Conservation (phyloP, 2,329 filamentous ascomycete genomes). For the Geosmithia putterillii region DNA sequence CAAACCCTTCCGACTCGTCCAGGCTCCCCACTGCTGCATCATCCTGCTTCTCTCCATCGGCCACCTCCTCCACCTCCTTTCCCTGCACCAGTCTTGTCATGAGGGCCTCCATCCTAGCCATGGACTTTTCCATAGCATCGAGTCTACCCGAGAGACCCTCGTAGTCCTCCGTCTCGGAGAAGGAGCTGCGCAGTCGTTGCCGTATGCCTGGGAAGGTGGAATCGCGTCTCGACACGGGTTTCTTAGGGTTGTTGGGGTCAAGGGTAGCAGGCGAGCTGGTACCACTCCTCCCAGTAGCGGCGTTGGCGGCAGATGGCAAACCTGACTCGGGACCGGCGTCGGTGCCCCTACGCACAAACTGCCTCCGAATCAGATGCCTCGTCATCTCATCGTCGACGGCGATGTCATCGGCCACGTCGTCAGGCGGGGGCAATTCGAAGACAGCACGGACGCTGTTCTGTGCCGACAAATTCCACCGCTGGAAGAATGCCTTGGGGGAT, state of each 20-base stretch:
- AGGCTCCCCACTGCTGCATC: constrained; percentile 9
- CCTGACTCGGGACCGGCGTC: constrained; percentile 14
- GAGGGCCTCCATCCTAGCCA: constrained; percentile 35
- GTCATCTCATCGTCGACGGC: constrained; percentile 47
- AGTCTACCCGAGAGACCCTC: constrained; percentile 31
- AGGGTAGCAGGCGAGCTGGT: not conserved
- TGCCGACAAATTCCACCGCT: constrained; percentile 54
- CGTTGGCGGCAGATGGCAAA: not conserved
- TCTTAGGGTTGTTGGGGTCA: not conserved
- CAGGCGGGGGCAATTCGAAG: constrained; percentile 59
- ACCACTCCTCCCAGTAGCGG: not conserved
- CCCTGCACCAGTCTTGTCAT: constrained; percentile 23
- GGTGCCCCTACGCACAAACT: constrained; percentile 36
- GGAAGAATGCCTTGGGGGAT: constrained; percentile 30
- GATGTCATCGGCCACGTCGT: constrained; percentile 43
- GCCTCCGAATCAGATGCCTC: constrained; percentile 42
- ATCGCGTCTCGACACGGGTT: constrained; percentile 33
- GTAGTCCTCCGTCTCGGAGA: constrained; percentile 32
- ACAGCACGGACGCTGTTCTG: constrained; percentile 63
- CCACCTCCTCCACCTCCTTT: constrained; percentile 11
- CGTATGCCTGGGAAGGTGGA: constrained; percentile 42
- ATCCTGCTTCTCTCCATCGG: constrained; percentile 11
- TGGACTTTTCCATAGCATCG: constrained; percentile 35
- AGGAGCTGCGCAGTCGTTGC: constrained; percentile 33
- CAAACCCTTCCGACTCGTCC: constrained; percentile 11